A percentile compares a stretch with the other conserved stretches of the same genome.
Conservation (phyloP, 2,329 filamentous ascomycete species). For the Exophiala bonariae region DNA sequence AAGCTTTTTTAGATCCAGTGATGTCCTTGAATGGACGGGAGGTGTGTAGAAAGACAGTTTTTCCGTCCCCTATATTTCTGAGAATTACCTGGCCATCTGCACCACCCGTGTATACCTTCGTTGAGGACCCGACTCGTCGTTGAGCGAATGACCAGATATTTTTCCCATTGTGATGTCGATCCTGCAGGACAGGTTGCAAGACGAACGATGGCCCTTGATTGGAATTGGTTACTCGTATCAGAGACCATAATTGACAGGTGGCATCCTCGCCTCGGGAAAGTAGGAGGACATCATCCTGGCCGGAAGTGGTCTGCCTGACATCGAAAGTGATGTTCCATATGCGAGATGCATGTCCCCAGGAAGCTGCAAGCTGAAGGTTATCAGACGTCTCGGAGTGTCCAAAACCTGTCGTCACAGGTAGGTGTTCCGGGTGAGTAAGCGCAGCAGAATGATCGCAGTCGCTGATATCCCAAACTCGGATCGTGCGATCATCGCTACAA, state of each 20-base stretch:
- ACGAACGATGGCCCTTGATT: constrained; percentile 3
- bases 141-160: constrained; percentile 79
- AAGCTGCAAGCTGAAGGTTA: constrained; percentile 54
- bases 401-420: constrained; percentile 63
- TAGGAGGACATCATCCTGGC: constrained; percentile 47
- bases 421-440: constrained; percentile 6
- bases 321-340: constrained; percentile 85
- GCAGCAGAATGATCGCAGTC: constrained; percentile 44
- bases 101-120: constrained; percentile 71
- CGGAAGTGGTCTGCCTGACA: constrained; percentile 26
- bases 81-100: constrained; percentile 68
- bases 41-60: background rate
- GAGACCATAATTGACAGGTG: constrained; percentile 70
- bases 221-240: constrained; percentile 41
- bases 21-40: constrained; percentile 15
- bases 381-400: constrained; percentile 41
- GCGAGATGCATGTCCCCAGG: constrained; percentile 83
- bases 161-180: constrained; percentile 75
- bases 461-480: constrained; percentile 83
- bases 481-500: constrained; percentile 91
- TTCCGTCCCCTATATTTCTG: constrained; percentile 23
- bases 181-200: constrained; percentile 49
- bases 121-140: constrained; percentile 30
- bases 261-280: constrained; percentile 86
- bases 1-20: constrained; percentile 4